Base-by-base conservation (phyloP, 345 rosid genomes). In the Camelina neglecta region DNA sequence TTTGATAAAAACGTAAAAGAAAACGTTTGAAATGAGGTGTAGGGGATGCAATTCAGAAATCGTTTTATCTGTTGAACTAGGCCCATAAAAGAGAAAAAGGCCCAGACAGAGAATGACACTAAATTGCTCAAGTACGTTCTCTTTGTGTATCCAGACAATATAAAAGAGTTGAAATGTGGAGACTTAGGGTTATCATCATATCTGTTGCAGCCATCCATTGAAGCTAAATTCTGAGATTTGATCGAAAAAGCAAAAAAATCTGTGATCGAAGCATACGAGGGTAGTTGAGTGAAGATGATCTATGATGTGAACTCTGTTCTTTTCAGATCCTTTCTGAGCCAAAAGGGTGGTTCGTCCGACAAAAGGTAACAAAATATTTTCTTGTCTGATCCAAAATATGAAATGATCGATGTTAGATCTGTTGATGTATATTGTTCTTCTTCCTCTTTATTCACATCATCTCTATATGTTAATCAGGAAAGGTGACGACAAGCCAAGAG, bases 221-320 rank as follows among this genome's bases (percentile, higher is more conserved):
- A 15, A 44, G 38, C 8, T 7, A n/a, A 57, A 16, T 2, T 7
- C 66, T 51, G 65, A 78, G 36, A 21, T 51, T 29, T 36, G 65
- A 18, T 10, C 12, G 42, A 39, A 11, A 36, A 18, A 36, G 26
- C 18, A 11, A 1, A 5, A 1, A 5, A 42, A 4, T 2, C 61
- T 16, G 55, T 60, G 29, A 33, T 60, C 21, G 58, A 63, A 50
- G 53, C 11, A 3, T 2, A 12, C 60, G 35, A 72, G 54, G 58
- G n/a, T 42, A 21, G n/a, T 42, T 41, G 47, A 11, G 49, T 11
- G 67, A 74, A 45, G 48, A 96, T 95, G 99, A 95, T 95, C 53
- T 93, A 95, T 93, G 99, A 93, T 90, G 97, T 95, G 47, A 93
- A 85, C 84, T 95, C 98, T 18, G 88, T 80, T 60, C 92, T 87